Evolutionary conservation across 1,284 basidiomycete species (phyloP).

Genomic region (Apiotrichum porosum): DNA sequence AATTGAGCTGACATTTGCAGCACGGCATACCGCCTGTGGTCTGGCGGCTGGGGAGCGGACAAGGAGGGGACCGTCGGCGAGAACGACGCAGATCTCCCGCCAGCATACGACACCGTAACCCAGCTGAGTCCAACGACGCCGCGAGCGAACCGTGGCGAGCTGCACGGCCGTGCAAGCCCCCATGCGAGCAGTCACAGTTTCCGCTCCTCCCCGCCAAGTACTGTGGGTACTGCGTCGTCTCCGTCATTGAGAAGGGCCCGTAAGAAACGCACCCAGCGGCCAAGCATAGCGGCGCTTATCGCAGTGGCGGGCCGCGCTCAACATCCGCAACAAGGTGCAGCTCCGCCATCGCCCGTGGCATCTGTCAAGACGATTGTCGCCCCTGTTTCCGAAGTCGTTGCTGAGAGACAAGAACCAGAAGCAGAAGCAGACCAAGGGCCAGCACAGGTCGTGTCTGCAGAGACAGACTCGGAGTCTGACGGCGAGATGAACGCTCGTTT

Average conservation of each 20-base stretch:
- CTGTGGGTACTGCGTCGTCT: no score
- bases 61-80: not conserved
- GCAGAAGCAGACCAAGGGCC: no score
- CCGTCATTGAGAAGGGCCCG: no score
- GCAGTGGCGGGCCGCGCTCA: not conserved
- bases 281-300: slow-evolving; percentile 9
- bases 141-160: no score
- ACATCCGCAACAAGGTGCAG: not conserved
- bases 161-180: not conserved
- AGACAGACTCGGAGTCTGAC: no score
- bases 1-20: slow-evolving; percentile 8
- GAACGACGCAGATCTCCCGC: not conserved
- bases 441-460: no score
- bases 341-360: not conserved
- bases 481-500: slow-evolving; percentile 8
- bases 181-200: not conserved
- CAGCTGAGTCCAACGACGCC: no score
- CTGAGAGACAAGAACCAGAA: not conserved
- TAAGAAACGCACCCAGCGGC: slow-evolving; percentile 5
- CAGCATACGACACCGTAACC: not conserved
- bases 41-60: slow-evolving; percentile 5
- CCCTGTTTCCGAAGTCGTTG: not conserved
- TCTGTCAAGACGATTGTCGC: not conserved
- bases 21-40: slow-evolving; percentile 27
- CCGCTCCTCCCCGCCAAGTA: no score